Base-by-base conservation (phyloP, 1,139 yeast species). In the Taiozyma sp. region DNA sequence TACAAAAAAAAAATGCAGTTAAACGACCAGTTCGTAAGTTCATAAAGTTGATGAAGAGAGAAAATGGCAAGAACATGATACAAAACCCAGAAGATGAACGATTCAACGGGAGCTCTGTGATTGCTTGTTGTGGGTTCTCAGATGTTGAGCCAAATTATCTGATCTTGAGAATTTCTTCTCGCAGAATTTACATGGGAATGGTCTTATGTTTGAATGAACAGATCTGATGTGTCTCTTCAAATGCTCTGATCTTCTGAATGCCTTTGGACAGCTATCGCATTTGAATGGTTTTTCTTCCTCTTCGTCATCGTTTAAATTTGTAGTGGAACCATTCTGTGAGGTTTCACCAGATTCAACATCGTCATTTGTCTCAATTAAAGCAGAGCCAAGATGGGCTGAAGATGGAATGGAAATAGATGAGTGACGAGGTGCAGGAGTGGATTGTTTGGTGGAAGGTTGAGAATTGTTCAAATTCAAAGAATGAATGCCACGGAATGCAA, bases 101-200 rank as follows among this genome's bases (percentile, higher is more conserved):
- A 7, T 8, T 37, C 24, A 37, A 37, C 41, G 41, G 3, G 24
- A 19, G n/a, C 41, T 11, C 14, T 37, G 41, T 11, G 24, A 19
- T 37, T 50, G 50, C 52, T 62, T 67, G 49, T 55, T 53, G 58
- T 88, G 96, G 7, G 89, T 84, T 62, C 85, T 81, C 62, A 86
- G 74, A 68, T 87, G 95, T 69, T 86, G 95, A 43, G 86, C 81
- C 58, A 87, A 73, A 62, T 87, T 87, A 65, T 87, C 95, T 26
- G 88, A 79, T 56, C 95, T 73, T 55, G 90, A 82, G 63, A 87
- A 87, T 63, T 81, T 81, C 71, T 86, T 86, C 50, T 82, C 81
- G 63, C 95, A 87, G 47, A 77, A 75, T 45, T 72, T 69, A 65
- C 95, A 87, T 53, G 79, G 83, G 67, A 80, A 87, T 0, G 95